These are phyloP conservation scores for Colletotrichum viniferum DNA, from an alignment of 2,329 filamentous ascomycete species.

Conservation along the genomic window DNA sequence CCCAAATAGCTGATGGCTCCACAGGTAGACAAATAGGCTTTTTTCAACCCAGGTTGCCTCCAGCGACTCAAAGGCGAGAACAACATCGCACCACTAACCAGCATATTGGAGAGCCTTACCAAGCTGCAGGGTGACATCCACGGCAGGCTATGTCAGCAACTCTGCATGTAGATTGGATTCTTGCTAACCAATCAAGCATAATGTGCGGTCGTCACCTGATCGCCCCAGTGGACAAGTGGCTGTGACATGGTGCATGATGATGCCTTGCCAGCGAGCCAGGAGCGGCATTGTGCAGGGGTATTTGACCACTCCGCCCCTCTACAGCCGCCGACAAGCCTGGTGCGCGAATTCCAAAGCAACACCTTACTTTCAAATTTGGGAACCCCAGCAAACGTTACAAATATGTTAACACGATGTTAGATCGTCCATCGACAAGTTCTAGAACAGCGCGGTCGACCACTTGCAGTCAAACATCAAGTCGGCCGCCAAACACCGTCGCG, in stretches of 20 bases:
- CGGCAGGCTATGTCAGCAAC: neutral
- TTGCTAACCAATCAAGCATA: rapidly evolving
- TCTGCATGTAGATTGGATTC: neutral
- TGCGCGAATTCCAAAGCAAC: neutral
- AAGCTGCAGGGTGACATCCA: neutral
- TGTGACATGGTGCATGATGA: neutral
- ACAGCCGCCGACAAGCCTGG: neutral
- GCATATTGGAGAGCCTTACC: rapidly evolving
- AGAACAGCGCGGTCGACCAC: neutral
- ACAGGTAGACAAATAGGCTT: neutral
- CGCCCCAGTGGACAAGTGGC: neutral
- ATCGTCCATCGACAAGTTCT: neutral
- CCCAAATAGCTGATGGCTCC: no score
- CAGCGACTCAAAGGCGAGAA: neutral
- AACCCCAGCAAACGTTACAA: rapidly evolving
- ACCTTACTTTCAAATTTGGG: rapidly evolving
- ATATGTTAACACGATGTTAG: neutral
- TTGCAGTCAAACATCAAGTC: neutral
- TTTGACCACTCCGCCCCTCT: neutral
- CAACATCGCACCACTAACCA: rapidly evolving
- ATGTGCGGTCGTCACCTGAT: neutral
- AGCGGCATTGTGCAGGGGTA: neutral
- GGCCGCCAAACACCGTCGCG: neutral
- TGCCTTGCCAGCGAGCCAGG: neutral
- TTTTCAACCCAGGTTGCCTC: rapidly evolving